Conservation (phyloP, 2,329 filamentous ascomycete genomes). For the Colletotrichum godetiae region DNA sequence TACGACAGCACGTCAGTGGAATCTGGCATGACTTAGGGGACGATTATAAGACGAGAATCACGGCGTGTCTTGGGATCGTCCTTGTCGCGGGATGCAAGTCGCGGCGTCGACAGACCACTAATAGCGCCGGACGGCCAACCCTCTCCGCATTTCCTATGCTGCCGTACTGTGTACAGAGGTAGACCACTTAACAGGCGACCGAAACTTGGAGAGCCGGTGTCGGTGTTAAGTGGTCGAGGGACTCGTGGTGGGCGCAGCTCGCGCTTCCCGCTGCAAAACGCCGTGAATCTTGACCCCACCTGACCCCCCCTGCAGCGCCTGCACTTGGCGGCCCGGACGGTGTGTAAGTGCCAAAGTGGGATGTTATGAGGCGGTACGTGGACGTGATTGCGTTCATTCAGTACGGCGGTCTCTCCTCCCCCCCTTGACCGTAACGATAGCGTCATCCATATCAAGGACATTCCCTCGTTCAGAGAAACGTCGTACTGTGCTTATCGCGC, state of each 20-base stretch:
- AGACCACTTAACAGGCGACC: constrained; percentile 1
- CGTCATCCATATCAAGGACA: constrained; percentile 26
- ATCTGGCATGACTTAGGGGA: constrained; percentile 30
- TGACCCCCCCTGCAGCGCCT: constrained; percentile 24
- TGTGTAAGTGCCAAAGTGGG: constrained; percentile 13
- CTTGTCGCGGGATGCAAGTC: constrained; percentile 27
- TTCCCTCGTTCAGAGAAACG: not conserved
- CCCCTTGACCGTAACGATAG: constrained; percentile 19
- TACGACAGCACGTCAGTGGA: constrained; percentile 14
- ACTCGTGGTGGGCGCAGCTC: constrained; percentile 8
- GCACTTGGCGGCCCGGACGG: constrained; percentile 19
- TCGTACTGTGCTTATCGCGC: constrained; percentile 29
- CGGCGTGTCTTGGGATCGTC: constrained; percentile 28
- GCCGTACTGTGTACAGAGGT: not conserved
- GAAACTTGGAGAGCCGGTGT: constrained; percentile 16
- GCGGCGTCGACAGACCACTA: constrained; percentile 19
- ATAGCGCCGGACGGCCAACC: not conserved
- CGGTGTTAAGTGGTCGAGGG: constrained; percentile 6
- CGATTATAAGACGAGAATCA: constrained; percentile 33
- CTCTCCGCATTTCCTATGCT: constrained; percentile 5
- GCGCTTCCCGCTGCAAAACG: constrained; percentile 16
- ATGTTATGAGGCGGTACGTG: constrained; percentile 9
- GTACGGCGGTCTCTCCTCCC: not conserved
- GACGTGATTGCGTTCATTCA: not conserved
- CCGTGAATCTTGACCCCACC: constrained; percentile 13